phyloP scores from a whole-genome alignment of 2,329 filamentous ascomycete genomes.

The Intubia oerlemansii region DNA sequence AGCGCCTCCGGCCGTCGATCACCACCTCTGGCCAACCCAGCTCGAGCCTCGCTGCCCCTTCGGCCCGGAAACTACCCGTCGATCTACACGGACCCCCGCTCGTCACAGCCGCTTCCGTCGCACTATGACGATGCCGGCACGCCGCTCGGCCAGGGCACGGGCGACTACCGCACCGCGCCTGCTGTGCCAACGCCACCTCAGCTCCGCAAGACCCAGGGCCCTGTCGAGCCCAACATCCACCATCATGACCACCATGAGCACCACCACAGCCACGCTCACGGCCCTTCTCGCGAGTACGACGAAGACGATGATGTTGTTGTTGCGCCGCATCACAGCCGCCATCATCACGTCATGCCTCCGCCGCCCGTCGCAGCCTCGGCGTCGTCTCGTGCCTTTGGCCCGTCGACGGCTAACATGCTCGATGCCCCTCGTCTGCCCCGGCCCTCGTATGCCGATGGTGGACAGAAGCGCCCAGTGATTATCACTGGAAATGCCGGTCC shows the following conservation, averaged over 20 bases:
- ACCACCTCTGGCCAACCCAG: conserved; percentile 20
- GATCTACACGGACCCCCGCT: conserved; percentile 14
- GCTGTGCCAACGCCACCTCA: conserved; percentile 8
- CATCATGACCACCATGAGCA: too few species aligned
- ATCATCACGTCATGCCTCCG: conserved; percentile 12
- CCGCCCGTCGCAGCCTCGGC: conserved; percentile 7
- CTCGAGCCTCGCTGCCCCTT: conserved; percentile 28
- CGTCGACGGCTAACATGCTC: conserved; percentile 25
- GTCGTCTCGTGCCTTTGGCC: conserved; percentile 13
- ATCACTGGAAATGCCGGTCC: conserved; percentile 28
- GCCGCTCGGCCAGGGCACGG: conserved; percentile 3
- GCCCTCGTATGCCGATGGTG: conserved; percentile 28
- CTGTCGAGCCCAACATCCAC: conserved; percentile 1
- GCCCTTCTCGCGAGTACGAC: not conserved
- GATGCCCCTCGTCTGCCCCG: conserved; percentile 27
- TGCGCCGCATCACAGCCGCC: too few species aligned
- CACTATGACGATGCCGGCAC: conserved; percentile 7
- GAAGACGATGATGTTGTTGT: too few species aligned
- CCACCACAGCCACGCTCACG: conserved; percentile 1
- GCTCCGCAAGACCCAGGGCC: conserved; percentile 3
- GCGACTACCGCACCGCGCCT: conserved; percentile 5
- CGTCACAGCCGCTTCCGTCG: not conserved
- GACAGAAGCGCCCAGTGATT: conserved; percentile 29
- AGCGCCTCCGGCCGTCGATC: conserved; percentile 19
- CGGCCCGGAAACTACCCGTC: conserved; percentile 17